A percentile compares a stretch with the other conserved stretches of the same genome.
Evolutionary conservation across 306 rosid species (phyloP).

Genomic region (Pyrus bretschneideri): DNA sequence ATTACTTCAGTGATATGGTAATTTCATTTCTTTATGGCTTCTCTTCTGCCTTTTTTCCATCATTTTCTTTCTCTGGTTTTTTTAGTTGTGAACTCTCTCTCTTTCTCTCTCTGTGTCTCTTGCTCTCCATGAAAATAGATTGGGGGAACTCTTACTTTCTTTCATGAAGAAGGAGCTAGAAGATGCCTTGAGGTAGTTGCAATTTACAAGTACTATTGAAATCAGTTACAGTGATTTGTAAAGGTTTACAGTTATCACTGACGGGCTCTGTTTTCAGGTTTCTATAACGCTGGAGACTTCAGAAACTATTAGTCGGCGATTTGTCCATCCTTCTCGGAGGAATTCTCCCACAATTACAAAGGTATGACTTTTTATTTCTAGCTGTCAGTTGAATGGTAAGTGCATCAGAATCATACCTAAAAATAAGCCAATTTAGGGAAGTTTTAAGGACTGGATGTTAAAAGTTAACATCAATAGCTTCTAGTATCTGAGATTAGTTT

Average conservation of each 20-base stretch:
- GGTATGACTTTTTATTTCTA: conserved; percentile 34
- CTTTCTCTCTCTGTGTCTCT: not conserved
- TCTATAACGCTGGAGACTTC: conserved; percentile 87
- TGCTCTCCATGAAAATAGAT: conserved; percentile 39
- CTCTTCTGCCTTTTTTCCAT: conserved; percentile 8
- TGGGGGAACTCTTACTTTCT: conserved; percentile 95
- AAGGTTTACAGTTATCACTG: conserved; percentile 16
- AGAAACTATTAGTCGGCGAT: conserved; percentile 72
- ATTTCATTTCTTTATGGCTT: not conserved
- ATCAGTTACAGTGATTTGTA: conserved; percentile 2
- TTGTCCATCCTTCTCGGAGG: conserved; percentile 83
- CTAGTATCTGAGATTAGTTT: not conserved
- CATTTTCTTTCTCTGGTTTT: not conserved
- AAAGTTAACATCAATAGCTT: not conserved
- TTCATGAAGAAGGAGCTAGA: conserved; percentile 79
- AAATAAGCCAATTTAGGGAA: not conserved
- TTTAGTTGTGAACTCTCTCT: not conserved
- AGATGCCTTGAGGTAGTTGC: conserved; percentile 93
- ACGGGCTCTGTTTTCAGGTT: conserved; percentile 40
- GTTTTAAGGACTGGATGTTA: not conserved
- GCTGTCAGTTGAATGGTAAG: not conserved
- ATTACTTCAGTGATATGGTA: conserved; percentile 95
- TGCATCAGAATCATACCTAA: not conserved
- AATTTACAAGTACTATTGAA: conserved; percentile 15
- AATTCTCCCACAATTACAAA: conserved; percentile 92